phyloP scores from a whole-genome alignment of 495 filamentous ascomycete species.

The Acidomyces sp. region DNA sequence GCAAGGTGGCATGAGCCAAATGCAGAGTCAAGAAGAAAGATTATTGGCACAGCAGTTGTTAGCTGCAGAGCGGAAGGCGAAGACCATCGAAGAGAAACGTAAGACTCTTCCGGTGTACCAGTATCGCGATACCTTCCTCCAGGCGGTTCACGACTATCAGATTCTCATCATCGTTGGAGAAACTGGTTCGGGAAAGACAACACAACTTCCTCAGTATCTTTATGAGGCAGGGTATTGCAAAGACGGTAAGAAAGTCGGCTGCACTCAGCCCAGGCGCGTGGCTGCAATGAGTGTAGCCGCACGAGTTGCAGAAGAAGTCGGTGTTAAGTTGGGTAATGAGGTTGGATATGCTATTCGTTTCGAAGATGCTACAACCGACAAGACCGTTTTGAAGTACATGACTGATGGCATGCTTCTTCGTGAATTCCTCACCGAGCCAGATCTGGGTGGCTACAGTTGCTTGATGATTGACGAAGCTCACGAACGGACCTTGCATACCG shows the following conservation, averaged over 20 bases:
- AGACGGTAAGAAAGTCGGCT: conserved; percentile 51
- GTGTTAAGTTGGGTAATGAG: conserved; percentile 77
- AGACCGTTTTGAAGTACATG: conserved; percentile 93
- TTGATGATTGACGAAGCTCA: conserved; percentile 98
- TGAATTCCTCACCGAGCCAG: conserved; percentile 83
- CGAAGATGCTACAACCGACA: conserved; percentile 84
- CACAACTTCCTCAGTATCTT: conserved; percentile 31
- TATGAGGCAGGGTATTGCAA: conserved; percentile 32
- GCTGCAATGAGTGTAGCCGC: conserved; percentile 93
- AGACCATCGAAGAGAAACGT: conserved; percentile 77
- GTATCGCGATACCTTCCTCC: conserved; percentile 39
- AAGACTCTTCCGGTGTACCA: conserved; percentile 85
- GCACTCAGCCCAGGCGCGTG: conserved; percentile 86
- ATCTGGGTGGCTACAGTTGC: conserved; percentile 69
- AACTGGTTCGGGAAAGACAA: conserved; percentile 32
- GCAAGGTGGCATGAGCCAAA: conserved; percentile 48
- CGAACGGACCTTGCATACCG: conserved; percentile 81
- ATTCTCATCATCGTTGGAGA: conserved; percentile 30
- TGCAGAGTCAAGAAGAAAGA: conserved; percentile 63
- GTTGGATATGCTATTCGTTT: conserved; percentile 95
- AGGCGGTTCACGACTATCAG: conserved; percentile 28
- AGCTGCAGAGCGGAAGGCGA: conserved; percentile 72
- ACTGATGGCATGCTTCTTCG: conserved; percentile 94
- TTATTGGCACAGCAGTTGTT: conserved; percentile 67
- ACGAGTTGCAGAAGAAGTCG: conserved; percentile 90